Evolutionary conservation across 176 grass and related monocot species (phyloP), one percentile per base, ranked within the genome.

Genomic region (Oryza rufipogon): DNA sequence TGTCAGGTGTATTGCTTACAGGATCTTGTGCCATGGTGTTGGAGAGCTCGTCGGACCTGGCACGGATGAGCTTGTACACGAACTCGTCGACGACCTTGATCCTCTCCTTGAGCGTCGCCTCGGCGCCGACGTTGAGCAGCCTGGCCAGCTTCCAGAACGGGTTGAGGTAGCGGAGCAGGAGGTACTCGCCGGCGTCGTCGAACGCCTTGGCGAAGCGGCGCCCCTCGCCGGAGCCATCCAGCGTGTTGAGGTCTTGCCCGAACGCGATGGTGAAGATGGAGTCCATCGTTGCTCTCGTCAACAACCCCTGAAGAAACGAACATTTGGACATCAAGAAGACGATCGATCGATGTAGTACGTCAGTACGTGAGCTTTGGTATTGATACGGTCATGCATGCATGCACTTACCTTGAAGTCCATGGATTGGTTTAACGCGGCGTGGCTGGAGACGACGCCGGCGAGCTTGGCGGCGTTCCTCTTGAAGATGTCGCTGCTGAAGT

Each of bases 271-370:
- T 82, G 64, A 89, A 91, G 65, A 93, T 91, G 61, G 94, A 93
- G 45, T 96, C 94, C 91, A 96, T 93, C 14, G 94, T 91, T 0
- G 88, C 89, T 52, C 75, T 83, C 81, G 86, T 82, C 23, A 91
- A 81, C 25, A 93, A 80, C 12, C 39, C 84, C 86, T 91, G 77
- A 33, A 81, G 26, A 84, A 48, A 36, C 5, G 5, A 16, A 52
- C 2, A 47, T 47, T 47, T 47, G 49, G 15, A 52, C 14, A 52
- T 52, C 49, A 52, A 52, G 15, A 52, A 52, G 0, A 52, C 49
- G 49, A 36, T 36, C 49, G 49, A 36, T 36, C 49, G 49, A 36
- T 36, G 34, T 36, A 36, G 34, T 6, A 52, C 49, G 14, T 52
- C 15, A 16, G 15, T 52, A 52, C 49, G 14, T 52, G 49, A 52